These are phyloP conservation scores for Xylariaceae sp. DNA, from an alignment of 2,329 filamentous ascomycete species.

Conservation along the genomic window DNA sequence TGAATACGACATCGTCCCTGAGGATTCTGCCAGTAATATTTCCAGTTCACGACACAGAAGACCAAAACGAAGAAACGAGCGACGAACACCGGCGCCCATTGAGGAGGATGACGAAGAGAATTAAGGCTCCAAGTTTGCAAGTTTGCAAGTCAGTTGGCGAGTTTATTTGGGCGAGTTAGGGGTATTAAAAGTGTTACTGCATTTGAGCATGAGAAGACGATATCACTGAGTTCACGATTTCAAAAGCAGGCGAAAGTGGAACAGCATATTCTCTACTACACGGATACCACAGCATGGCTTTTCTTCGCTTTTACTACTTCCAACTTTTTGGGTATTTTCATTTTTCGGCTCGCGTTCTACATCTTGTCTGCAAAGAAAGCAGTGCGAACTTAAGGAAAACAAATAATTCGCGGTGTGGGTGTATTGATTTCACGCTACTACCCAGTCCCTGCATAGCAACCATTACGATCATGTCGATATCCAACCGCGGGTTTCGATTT, in stretches of 20 bases:
- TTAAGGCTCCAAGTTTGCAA: conserved; percentile 10
- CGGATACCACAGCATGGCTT: conserved; percentile 18
- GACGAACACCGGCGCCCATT: conserved; percentile 66
- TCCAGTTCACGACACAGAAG: conserved; percentile 62
- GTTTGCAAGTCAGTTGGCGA: background rate
- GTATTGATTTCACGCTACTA: background rate
- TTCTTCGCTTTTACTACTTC: background rate
- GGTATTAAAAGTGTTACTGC: conserved; percentile 1
- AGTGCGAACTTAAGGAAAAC: background rate
- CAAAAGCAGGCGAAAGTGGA: conserved; percentile 6
- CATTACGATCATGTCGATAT: background rate
- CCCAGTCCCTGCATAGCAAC: background rate
- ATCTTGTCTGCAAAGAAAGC: conserved; percentile 5
- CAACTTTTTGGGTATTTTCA: background rate
- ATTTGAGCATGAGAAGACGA: conserved; percentile 8
- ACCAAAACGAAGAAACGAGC: conserved; percentile 62
- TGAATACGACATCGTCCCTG: conserved; percentile 59
- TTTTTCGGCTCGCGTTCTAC: conserved; percentile 1
- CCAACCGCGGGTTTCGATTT: background rate
- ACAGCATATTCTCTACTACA: conserved; percentile 1
- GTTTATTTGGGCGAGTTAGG: conserved; percentile 1
- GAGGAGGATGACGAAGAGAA: conserved; percentile 58
- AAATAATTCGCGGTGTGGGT: background rate
- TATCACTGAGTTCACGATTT: conserved; percentile 10
- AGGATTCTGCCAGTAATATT: conserved; percentile 78